Evolutionary conservation across 148 eudicot species (phyloP).

Genomic region (Nepenthes mirabilis): DNA sequence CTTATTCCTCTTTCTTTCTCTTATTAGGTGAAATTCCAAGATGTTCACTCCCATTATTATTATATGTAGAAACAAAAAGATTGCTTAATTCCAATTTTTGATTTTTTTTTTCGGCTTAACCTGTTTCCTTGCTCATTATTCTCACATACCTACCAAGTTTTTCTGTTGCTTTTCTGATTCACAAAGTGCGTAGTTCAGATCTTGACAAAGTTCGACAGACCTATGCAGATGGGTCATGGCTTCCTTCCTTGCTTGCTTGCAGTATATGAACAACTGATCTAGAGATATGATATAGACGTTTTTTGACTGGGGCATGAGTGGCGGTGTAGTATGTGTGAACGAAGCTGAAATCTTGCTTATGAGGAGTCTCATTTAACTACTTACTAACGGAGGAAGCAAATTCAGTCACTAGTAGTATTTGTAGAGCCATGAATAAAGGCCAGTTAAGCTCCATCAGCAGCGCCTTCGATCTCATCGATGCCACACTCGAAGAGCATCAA

Average conservation of each 20-base stretch:
- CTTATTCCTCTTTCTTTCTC: not conserved
- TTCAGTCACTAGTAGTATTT: slow-evolving; percentile 9
- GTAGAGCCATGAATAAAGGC: slow-evolving; percentile 20
- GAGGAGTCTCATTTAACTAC: too few species aligned
- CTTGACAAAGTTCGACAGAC: too few species aligned
- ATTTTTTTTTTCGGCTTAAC: too few species aligned
- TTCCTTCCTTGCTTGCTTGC: too few species aligned
- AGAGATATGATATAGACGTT: not conserved
- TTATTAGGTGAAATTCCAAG: not conserved
- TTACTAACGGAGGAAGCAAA: not conserved
- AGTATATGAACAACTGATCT: too few species aligned
- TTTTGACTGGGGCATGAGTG: slow-evolving; percentile 8
- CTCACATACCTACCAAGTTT: too few species aligned
- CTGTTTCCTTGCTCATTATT: too few species aligned
- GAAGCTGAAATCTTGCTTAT: too few species aligned
- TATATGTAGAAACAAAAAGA: too few species aligned
- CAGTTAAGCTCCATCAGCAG: slow-evolving; percentile 46
- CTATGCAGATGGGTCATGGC: not conserved
- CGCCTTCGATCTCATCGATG: slow-evolving; percentile 81
- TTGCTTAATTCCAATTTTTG: too few species aligned
- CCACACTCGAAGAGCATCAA: slow-evolving; percentile 95
- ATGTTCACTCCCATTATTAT: not conserved
- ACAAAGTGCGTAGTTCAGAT: too few species aligned
- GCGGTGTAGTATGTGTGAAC: not conserved
- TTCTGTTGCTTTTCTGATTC: too few species aligned